Evolutionary conservation across 306 rosid species (phyloP).

Genomic region (Prunus davidiana): DNA sequence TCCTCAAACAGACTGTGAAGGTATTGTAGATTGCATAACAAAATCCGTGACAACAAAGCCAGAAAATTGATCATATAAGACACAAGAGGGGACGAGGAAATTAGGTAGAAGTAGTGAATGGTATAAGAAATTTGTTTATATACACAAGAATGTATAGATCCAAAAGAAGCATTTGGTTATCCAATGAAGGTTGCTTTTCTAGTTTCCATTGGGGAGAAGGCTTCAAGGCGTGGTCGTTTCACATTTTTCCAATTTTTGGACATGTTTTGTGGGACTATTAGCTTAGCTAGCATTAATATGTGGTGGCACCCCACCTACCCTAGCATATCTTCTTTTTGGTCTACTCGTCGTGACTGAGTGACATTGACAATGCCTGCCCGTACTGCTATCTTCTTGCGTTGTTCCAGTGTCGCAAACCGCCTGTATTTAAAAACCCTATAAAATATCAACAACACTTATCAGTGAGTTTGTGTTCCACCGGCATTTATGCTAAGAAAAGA

Average conservation of each 20-base stretch:
- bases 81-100: conserved; percentile 7
- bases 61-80: conserved; percentile 27
- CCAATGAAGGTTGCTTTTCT: not conserved
- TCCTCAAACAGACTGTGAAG: conserved; percentile 61
- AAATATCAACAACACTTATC: not conserved
- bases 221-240: not conserved
- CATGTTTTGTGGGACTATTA: not conserved
- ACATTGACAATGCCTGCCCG: no score
- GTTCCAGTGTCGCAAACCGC: not conserved
- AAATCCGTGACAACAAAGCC: conserved; percentile 55
- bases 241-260: not conserved
- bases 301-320: not conserved
- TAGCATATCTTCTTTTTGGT: not conserved
- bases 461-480: not conserved
- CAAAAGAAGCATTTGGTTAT: not conserved
- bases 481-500: not conserved
- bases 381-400: no score
- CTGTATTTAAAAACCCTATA: not conserved
- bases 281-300: not conserved
- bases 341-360: no score
- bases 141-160: conserved; percentile 18
- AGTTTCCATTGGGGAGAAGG: not conserved
- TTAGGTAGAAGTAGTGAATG: conserved; percentile 21
- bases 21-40: conserved; percentile 77
- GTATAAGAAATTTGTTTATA: conserved; percentile 4